Evolutionary conservation across 768 basidiomycete species (phyloP).

Genomic region (Hygrophorus pudorinus): DNA sequence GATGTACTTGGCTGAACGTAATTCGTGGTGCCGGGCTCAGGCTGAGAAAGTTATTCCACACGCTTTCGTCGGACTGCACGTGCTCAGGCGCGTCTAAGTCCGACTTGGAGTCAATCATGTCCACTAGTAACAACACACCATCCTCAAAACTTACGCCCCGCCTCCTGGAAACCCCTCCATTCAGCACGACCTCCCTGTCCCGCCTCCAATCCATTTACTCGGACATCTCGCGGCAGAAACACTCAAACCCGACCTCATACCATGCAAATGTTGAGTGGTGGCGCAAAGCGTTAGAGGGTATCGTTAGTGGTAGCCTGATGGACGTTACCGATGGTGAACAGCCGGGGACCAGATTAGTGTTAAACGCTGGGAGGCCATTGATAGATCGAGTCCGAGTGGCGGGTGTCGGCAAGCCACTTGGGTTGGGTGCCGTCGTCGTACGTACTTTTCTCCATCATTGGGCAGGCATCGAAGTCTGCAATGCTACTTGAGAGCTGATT

Average conservation of each 20-base stretch:
- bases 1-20: too few relatives aligned
- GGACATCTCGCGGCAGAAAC: constrained; percentile 75
- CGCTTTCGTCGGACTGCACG: too few relatives aligned
- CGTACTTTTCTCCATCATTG: constrained; percentile 25
- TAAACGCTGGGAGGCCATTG: constrained; percentile 44
- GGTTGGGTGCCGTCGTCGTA: constrained; percentile 64
- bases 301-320: constrained; percentile 53
- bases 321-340: constrained; percentile 8
- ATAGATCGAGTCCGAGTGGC: constrained; percentile 54
- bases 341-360: constrained; percentile 41
- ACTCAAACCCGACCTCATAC: constrained; percentile 78
- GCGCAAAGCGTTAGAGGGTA: constrained; percentile 52
- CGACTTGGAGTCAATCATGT: too few relatives aligned
- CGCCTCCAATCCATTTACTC: constrained; percentile 80
- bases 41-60: too few relatives aligned
- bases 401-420: constrained; percentile 67
- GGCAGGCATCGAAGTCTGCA: constrained; percentile 2
- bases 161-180: constrained; percentile 30
- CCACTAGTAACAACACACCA: too few relatives aligned
- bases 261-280: constrained; percentile 83
- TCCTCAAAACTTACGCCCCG: constrained; percentile 6
- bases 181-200: constrained; percentile 33
- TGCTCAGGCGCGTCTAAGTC: too few relatives aligned
- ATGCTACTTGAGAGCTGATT: constrained; percentile 9
- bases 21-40: too few relatives aligned